Evolutionary conservation across 495 filamentous ascomycete species (phyloP), one percentile per base, ranked within the genome.

Genomic region (Aspergillus nanangensis): DNA sequence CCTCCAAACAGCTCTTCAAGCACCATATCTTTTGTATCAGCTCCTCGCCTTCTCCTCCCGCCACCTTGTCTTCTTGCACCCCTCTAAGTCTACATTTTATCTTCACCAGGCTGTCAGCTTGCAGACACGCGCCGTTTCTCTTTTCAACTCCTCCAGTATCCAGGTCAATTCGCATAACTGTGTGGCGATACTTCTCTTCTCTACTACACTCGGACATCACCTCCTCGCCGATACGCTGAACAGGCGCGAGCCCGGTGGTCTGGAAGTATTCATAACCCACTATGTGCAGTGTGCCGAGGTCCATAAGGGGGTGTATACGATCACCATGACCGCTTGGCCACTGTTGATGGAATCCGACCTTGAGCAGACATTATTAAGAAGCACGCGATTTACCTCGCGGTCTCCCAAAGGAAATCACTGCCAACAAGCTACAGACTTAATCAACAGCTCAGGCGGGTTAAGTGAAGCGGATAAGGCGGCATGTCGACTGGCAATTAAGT

Each of bases 61-160:
- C 4, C 74, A 77, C 33, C 50, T 75, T 11, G 60, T 64, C 37
- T 47, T 60, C 11, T 23, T 61, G 10, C 55, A 51, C 5, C 68
- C 68, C 9, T 52, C 59, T 0, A 51, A 43, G 1, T 48, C 50
- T 3, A 46, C 15, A 13, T 58, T 56, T 10, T 74, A 75, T 45
- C 55, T 58, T 32, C 53, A 66, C 33, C 60, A 67, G n/a, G 70
- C 74, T 10, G 62, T 69, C 11, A 53, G 65, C n/a, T 55, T 77
- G 2, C 72, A 76, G 38, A 74, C 66, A 0, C 62, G 56, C 2
- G 71, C 70, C 1, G 46, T 76, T 9, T 45, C 56, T 4, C 53
- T 72, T 1, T 77, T 77, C 56, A 75, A 74, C 18, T 20, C 20
- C 31, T n/a, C 53, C 53, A 45, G 52, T 50, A 59, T 25, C 31